These are phyloP conservation scores for Acer saccharum DNA, from an alignment of 345 rosid genomes.

Conservation along the genomic window DNA sequence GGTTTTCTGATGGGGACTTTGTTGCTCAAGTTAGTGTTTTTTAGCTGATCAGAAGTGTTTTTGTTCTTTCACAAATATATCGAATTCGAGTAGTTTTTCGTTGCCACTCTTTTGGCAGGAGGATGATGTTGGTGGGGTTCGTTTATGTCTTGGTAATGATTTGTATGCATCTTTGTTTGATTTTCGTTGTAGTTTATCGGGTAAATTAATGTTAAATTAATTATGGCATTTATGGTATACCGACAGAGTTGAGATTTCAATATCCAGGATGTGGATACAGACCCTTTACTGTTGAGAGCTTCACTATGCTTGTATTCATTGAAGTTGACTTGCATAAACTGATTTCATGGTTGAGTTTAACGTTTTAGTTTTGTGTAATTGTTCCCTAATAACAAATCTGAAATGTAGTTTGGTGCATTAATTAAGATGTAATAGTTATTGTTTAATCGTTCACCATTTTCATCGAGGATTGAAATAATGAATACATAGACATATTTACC, in stretches of 20 bases:
- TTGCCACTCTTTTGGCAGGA: not conserved
- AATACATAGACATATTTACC: not conserved
- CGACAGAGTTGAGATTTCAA: not conserved
- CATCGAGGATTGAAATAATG: not conserved
- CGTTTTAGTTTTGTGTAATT: not conserved
- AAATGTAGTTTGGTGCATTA: not conserved
- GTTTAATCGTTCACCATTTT: not conserved
- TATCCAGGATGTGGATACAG: not conserved
- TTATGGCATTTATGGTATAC: not conserved
- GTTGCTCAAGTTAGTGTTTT: not conserved
- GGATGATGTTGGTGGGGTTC: not conserved
- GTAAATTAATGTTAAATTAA: not conserved
- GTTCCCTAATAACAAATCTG: not conserved
- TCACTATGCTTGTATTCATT: not conserved
- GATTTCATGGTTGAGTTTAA: not conserved
- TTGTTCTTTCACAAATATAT: not conserved
- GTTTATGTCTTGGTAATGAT: not conserved
- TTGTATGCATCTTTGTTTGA: not conserved
- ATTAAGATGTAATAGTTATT: not conserved
- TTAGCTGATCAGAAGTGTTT: slow-evolving; percentile 5
- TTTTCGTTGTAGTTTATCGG: not conserved
- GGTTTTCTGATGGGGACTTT: not conserved
- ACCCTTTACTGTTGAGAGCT: not conserved
- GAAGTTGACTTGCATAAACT: not conserved
- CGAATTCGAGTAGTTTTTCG: not conserved